Percentiles rank a stretch among this genome's conserved stretches.
phyloP scores from a whole-genome alignment of 2,329 filamentous ascomycete genomes.

The Setomelanomma holmii region DNA sequence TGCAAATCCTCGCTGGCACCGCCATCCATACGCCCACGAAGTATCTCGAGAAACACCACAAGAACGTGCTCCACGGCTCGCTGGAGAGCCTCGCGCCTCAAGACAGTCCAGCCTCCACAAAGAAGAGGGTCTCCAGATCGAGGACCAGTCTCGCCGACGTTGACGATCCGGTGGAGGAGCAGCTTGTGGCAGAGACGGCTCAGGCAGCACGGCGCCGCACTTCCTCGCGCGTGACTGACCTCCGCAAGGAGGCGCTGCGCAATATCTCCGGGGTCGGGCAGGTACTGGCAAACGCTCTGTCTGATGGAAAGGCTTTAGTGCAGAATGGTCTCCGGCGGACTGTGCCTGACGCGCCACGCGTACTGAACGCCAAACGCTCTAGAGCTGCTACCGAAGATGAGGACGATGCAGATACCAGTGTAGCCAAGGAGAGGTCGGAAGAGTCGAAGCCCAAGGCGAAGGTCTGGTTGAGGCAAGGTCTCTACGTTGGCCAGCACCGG shows the following conservation, averaged over 20 bases:
- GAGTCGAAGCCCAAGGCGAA: conserved; percentile 61
- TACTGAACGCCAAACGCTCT: conserved; percentile 28
- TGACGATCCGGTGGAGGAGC: conserved; percentile 37
- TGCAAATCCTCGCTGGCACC: conserved; percentile 68
- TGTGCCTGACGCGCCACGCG: conserved; percentile 32
- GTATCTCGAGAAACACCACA: conserved; percentile 48
- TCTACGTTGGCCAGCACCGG: conserved; percentile 82
- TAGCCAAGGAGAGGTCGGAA: conserved; percentile 23
- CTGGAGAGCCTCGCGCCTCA: conserved; percentile 24
- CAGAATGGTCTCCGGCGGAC: conserved; percentile 36
- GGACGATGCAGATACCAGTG: conserved; percentile 18
- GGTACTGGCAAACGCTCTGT: conserved; percentile 38
- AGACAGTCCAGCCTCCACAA: conserved; percentile 21
- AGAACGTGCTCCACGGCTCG: conserved; percentile 43
- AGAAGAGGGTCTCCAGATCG: conserved; percentile 23
- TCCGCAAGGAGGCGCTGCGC: conserved; percentile 42
- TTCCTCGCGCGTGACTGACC: conserved; percentile 41
- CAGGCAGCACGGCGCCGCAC: conserved; percentile 43
- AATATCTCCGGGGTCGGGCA: conserved; percentile 40
- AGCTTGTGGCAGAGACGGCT: conserved; percentile 40
- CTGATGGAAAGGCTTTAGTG: conserved; percentile 47
- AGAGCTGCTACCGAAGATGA: conserved; percentile 27
- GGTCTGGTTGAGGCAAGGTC: conserved; percentile 79
- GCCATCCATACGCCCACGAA: conserved; percentile 63
- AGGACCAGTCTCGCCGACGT: conserved; percentile 18